A percentile compares a stretch with the other conserved stretches of the same genome.
Evolutionary conservation across 2,329 filamentous ascomycete genomes (phyloP).

Genomic region (Xylariaceae sp.): DNA sequence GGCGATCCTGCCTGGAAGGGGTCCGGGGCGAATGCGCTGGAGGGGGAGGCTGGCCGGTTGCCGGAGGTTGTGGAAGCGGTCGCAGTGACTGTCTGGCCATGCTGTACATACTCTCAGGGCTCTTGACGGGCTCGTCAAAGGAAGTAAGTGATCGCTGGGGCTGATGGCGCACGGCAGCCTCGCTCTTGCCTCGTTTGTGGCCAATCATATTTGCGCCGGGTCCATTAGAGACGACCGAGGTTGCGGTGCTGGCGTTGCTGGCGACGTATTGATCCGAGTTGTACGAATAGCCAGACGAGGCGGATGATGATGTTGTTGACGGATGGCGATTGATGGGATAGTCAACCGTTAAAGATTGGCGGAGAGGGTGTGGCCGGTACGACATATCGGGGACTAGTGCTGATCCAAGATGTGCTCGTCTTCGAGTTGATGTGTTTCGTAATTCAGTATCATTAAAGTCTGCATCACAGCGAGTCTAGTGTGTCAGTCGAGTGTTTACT

Average conservation of each 20-base stretch:
- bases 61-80: constrained; percentile 66
- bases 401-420: constrained; percentile 18
- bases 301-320: constrained; percentile 68
- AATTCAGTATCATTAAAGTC: constrained; percentile 20
- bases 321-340: constrained; percentile 55
- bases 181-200: constrained; percentile 74
- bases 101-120: constrained; percentile 64
- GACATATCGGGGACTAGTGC: constrained; percentile 44
- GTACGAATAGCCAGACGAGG: constrained; percentile 64
- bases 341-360: constrained; percentile 46
- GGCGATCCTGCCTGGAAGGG: constrained; percentile 39
- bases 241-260: constrained; percentile 65
- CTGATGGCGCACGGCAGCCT: constrained; percentile 54
- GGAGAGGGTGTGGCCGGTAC: constrained; percentile 54
- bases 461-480: constrained; percentile 30
- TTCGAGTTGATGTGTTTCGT: constrained; percentile 23
- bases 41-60: constrained; percentile 34
- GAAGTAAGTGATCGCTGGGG: constrained; percentile 43
- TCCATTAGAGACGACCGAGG: constrained; percentile 66
- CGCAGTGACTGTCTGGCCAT: constrained; percentile 73
- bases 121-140: constrained; percentile 39
- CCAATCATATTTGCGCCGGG: constrained; percentile 42
- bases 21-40: constrained; percentile 29
- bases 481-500: not conserved
- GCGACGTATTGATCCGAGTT: constrained; percentile 50